A percentile compares a stretch with the other conserved stretches of the same genome.
These are phyloP conservation scores for Backusella luteola DNA, from an alignment of 192 early-diverging fungal genomes.

Conservation along the genomic window DNA sequence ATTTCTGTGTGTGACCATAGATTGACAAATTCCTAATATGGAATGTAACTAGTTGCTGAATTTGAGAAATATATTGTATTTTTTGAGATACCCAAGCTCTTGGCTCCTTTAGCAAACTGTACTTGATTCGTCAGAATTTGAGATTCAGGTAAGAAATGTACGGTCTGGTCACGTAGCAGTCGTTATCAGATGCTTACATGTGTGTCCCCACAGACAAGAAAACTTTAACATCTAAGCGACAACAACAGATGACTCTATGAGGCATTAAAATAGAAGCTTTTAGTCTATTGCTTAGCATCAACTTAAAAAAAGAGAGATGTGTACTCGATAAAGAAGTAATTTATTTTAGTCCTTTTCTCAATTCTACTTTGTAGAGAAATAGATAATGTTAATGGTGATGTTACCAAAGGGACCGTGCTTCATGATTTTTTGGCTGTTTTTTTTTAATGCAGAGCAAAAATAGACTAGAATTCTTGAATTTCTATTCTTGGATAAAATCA, in stretches of 20 bases:
- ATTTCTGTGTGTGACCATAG: neutral
- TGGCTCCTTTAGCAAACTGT: neutral
- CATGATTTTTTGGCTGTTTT: neutral
- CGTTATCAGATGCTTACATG: neutral
- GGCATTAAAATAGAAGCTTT: neutral
- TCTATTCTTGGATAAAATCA: neutral
- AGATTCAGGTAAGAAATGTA: neutral
- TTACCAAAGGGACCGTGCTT: neutral
- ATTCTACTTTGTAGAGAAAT: neutral
- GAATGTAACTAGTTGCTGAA: slow-evolving; percentile 1
- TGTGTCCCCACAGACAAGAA: neutral
- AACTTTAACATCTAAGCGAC: neutral
- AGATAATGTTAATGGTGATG: neutral
- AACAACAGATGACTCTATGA: neutral
- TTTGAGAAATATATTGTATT: neutral
- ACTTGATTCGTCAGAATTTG: neutral
- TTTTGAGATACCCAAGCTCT: neutral
- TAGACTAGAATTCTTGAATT: neutral
- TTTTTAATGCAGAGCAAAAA: neutral
- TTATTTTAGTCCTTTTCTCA: neutral
- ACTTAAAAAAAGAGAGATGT: neutral
- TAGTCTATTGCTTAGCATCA: neutral
- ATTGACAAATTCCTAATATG: neutral
- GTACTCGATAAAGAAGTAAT: too few relatives aligned
- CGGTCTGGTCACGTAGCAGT: neutral